Evolutionary conservation across 768 basidiomycete species (phyloP), one percentile per base, ranked within the genome.

Genomic region (Albatrellus ellisii): DNA sequence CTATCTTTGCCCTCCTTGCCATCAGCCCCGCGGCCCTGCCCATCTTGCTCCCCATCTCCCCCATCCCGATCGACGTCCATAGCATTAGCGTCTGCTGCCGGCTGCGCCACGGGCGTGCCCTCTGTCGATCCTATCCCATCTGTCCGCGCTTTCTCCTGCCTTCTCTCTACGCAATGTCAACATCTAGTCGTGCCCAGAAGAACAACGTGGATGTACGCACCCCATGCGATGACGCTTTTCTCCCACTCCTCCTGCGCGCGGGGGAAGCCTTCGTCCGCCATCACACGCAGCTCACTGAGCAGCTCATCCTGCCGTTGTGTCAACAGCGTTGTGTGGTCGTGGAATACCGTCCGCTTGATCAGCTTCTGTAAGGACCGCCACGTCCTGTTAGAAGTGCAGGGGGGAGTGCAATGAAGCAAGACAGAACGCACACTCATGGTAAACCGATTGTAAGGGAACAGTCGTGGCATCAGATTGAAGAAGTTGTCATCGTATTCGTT

Each of bases 371-470:
- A 28, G 34, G 26, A 7, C 32, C 20, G 18, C 35, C 28, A 22
- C 42, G 25, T 18, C 33, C 12, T 35, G 26, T 20, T 26, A 29
- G 7, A 10, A 29, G 20, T 27, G 39, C 0, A 25, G 36, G n/a
- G n/a, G n/a, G n/a, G n/a, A n/a, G n/a, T n/a, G n/a, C n/a, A n/a
- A n/a, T n/a, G n/a, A n/a, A n/a, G n/a, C n/a, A 39, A 15, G 31
- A 15, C 33, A 28, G 22, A 14, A 68, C 79, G 39, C 42, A 85
- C 81, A 39, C 72, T 83, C 79, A 97, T 90, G 0, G 88, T 94
- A 57, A 86, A 99, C 49, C 81, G 79, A 63, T 99, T 99, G 56
- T 97, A 98, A 0, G 90, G 89, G 53, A 98, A 90, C 28, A 94
- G 58, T 18, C 62, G 68, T 0, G 92, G 88, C 76, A 97, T 83